Evolutionary conservation across 1,139 yeast species (phyloP), one percentile per base, ranked within the genome.

Genomic region (Eremothecium gossypii): DNA sequence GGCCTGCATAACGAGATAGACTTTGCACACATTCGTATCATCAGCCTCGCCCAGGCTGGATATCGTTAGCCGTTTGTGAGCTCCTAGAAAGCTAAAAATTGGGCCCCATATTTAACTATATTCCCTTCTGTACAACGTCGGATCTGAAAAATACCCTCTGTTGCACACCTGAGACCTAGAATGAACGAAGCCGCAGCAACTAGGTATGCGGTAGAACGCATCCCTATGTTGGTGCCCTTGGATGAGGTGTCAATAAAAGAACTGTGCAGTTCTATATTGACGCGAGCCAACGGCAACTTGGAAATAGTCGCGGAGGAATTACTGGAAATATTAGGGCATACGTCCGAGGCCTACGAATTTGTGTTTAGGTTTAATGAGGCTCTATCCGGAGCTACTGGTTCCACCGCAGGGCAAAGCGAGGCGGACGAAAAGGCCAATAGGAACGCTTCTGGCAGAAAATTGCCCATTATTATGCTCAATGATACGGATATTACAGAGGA

Each of bases 291-390:
- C 28, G 27, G 39, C 3, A 44, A 45, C 29, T 47, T 57, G 4
- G 63, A 59, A 11, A 34, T 47, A 8, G 49, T 60, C 27, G 61
- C 63, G 1, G 52, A 55, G 30, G 52, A 49, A 2, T 59, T 61
- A 38, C 38, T 60, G n/a, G 58, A 55, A 30, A 50, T 61, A 9
- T 42, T 61, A 35, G 65, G 65, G 2, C 60, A 57, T 4, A 58
- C 52, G 12, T 62, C 58, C 31, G 29, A 49, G 11, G 50, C 61
- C 0, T 56, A 58, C 41, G 58, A 55, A 26, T 61, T 61, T 40
- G 52, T 58, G 8, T 48, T 55, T 27, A 47, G 47, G 27, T 61
- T 60, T 36, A 58, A 55, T 40, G 55, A 53, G 27, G 33, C 54
- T 4, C 34, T 57, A 10, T 34, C 35, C 7, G 36, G 10, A 13